Conservation (phyloP, 2,329 filamentous ascomycete species). For the Fusarium sp. region DNA sequence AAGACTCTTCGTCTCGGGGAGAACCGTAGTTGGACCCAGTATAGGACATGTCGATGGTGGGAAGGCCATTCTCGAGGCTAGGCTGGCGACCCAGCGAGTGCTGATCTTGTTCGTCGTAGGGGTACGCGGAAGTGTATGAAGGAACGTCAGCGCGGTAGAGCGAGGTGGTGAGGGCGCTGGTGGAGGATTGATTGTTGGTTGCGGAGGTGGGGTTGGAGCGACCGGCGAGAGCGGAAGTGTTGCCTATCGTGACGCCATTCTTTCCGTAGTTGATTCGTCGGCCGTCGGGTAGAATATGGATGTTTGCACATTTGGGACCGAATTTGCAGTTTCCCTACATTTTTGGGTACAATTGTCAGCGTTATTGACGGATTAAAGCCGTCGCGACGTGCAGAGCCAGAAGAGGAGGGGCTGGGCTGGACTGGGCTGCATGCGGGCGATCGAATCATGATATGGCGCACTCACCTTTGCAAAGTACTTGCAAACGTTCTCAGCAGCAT, state of each 20-base stretch:
- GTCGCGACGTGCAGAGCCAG: conserved; percentile 25
- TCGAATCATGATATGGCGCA: conserved; percentile 43
- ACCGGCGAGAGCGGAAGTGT: conserved; percentile 69
- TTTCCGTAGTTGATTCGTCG: conserved; percentile 86
- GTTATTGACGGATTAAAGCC: conserved; percentile 3
- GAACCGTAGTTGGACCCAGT: conserved; percentile 79
- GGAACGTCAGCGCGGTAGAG: conserved; percentile 61
- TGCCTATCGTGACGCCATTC: conserved; percentile 74
- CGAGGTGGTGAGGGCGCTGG: conserved; percentile 73
- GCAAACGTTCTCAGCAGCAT: conserved; percentile 88
- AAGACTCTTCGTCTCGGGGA: conserved; percentile 75
- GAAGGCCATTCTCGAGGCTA: conserved; percentile 67
- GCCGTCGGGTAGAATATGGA: conserved; percentile 94
- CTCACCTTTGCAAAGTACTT: conserved; percentile 98
- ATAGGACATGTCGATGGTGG: conserved; percentile 71
- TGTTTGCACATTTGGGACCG: conserved; percentile 95
- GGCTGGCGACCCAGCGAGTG: conserved; percentile 62
- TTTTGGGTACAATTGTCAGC: conserved; percentile 37
- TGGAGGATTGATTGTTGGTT: conserved; percentile 69
- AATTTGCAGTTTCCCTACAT: conserved; percentile 97
- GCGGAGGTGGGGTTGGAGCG: conserved; percentile 67
- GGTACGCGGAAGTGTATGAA: conserved; percentile 55
- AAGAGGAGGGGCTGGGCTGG: conserved; percentile 16
- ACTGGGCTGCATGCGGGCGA: conserved; percentile 22
- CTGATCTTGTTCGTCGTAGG: conserved; percentile 57